Percentiles rank a stretch among this genome's conserved stretches.
These are phyloP conservation scores for Fusarium marasasianum DNA, from an alignment of 2,329 filamentous ascomycete species.

Conservation along the genomic window DNA sequence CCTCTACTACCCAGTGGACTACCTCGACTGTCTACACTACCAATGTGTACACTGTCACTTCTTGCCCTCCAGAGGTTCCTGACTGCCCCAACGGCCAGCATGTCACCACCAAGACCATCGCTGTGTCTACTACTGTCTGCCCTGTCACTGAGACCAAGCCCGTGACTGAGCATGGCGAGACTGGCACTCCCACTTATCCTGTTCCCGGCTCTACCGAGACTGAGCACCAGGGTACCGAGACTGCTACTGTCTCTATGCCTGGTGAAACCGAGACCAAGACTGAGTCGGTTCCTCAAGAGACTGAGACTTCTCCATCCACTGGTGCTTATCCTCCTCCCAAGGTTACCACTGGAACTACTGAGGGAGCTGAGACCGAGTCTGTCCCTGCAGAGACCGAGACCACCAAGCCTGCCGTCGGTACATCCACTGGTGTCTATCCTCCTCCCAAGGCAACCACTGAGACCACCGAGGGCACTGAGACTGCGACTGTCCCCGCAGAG, in stretches of 20 bases:
- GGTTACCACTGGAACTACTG: not conserved
- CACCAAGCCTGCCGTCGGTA: not conserved
- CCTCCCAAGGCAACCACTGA: not conserved
- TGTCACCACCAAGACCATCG: slow-evolving; percentile 37
- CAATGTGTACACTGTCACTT: slow-evolving; percentile 35
- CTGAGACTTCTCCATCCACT: not conserved
- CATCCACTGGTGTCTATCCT: not conserved
- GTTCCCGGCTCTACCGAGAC: slow-evolving; percentile 1
- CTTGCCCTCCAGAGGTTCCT: slow-evolving; percentile 28
- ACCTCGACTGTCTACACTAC: slow-evolving; percentile 40
- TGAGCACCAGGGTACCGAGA: slow-evolving; percentile 2
- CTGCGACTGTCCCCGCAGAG: not conserved
- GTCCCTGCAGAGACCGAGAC: not conserved
- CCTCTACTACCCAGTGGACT: slow-evolving; percentile 18
- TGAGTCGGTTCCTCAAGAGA: not conserved
- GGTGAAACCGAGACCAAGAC: not conserved
- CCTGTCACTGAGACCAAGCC: slow-evolving; percentile 29
- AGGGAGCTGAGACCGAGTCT: not conserved
- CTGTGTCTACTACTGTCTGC: slow-evolving; percentile 37
- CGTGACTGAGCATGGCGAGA: slow-evolving; percentile 11
- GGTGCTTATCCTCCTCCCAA: slow-evolving; percentile 2
- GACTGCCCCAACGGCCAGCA: slow-evolving; percentile 28
- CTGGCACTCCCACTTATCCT: slow-evolving; percentile 8
- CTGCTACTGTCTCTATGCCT: not conserved
- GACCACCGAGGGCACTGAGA: not conserved